Base-by-base conservation (phyloP, 1,284 basidiomycete species). In the Ceratobasidium sp. region DNA sequence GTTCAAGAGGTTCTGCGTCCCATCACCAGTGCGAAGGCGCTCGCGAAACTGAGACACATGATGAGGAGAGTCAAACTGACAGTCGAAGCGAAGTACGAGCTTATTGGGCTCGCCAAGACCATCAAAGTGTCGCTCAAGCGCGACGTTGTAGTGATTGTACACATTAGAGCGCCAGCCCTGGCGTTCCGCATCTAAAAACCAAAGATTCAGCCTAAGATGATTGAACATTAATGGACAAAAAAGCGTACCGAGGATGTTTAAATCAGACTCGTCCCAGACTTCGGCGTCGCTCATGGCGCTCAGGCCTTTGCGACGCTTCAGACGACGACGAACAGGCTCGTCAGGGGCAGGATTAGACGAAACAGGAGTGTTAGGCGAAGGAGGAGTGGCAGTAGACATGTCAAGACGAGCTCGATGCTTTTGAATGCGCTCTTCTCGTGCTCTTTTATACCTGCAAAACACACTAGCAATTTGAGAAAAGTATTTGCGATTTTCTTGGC, bases 281-380 rank as follows among this genome's bases (percentile, higher is more conserved):
- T 46, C 41, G 30, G 6, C 14, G 23, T 65, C 46, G 30, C 14
- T 46, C 41, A 52, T 32, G 1, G 34, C 61, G 30, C 30, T 65
- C 32, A 65, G 34, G 14, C 61, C 61, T 26, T 52, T 50, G 26
- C 60, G 45, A 50, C 60, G 45, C 30, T 64, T 64, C 45, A 34
- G n/a, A 1, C 61, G 61, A 10, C 32, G 61, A 12, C 28, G 46
- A 18, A 45, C 32, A 14, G 61, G 61, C 43, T 64, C 61, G 2
- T 10, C 1, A 14, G 61, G 61, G 14, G 61, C 61, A 32, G 61
- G 45, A 16, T 39, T 26, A 8, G 58, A 9, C 1, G 23, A 6
- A 14, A 21, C 6, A 45, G 58, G 58, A 18, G 12, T 3, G 1
- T 43, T 14, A 43, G 41, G 26, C 9, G 57, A 18, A 32, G 36